Base-by-base conservation (phyloP, 495 filamentous ascomycete species). In the Penicillium samsonianum region DNA sequence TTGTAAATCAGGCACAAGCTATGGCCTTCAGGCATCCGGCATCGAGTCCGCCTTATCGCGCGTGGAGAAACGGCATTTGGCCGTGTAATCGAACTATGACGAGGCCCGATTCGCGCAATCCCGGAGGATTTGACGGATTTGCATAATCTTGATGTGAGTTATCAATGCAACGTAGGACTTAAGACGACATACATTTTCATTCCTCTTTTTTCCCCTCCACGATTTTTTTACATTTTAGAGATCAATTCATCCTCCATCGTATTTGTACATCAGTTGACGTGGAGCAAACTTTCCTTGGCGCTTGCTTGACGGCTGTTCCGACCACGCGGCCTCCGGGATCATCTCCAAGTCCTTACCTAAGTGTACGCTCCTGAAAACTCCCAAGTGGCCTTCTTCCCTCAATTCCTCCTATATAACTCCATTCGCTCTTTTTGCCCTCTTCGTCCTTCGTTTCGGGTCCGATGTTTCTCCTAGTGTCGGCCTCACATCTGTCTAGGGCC, bases 391-490 rank as follows among this genome's bases (percentile, higher is more conserved):
- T 31, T 54, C 14, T 25, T 54, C 48, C 8, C 23, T 37, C 28
- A 26, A n/a, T 54, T 48, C 40, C 25, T 55, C 33, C 35, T 50
- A 28, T 48, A 19, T 50, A 19, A 48, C 26, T 22, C 28, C 44
- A 33, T 43, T 65, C 62, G 51, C 35, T 49, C 38, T 23, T 42
- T 47, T 49, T 28, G 9, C 50, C 30, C 33, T 31, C 16, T 38
- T 46, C 42, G 38, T 43, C 50, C 51, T 40, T 52, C 60, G 53
- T 41, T 28, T 38, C 25, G 47, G 52, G 33, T 65, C 50, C 64
- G 45, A 65, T 65, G 62, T 57, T 41, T 45, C 26, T 54, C 37
- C 50, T 37, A 33, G 47, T 7, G 16, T 53, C 41, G 20, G 42
- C 45, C 45, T 56, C 57, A n/a, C 37, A 41, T 23, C 40, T 45